phyloP scores from a whole-genome alignment of 495 filamentous ascomycete genomes.

The Aspergillus hancockii region DNA sequence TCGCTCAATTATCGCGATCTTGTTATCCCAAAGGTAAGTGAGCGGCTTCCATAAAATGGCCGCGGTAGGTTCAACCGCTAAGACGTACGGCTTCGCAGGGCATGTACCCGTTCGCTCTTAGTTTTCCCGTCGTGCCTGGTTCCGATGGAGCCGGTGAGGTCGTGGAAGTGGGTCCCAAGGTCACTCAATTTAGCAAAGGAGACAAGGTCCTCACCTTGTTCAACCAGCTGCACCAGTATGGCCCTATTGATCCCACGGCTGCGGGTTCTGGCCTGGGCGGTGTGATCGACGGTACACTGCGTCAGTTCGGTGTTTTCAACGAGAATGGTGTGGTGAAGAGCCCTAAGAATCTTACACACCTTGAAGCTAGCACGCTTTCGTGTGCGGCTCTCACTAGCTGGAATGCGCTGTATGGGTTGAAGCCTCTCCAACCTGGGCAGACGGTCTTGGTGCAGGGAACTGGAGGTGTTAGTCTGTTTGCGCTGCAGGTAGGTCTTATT shows the following conservation, averaged over 20 bases:
- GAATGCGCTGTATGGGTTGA: conserved; percentile 79
- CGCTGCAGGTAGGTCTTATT: conserved; percentile 56
- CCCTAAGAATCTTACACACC: conserved; percentile 60
- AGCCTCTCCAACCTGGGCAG: conserved; percentile 65
- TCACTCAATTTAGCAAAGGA: conserved; percentile 67
- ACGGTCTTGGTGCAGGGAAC: conserved; percentile 78
- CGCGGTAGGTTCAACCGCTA: not conserved
- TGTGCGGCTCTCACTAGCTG: conserved; percentile 80
- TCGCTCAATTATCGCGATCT: conserved; percentile 86
- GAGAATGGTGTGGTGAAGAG: conserved; percentile 68
- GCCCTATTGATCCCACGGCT: conserved; percentile 46
- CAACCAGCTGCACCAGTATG: conserved; percentile 74
- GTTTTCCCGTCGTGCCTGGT: conserved; percentile 60
- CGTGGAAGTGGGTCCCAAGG: conserved; percentile 65
- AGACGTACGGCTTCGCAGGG: conserved; percentile 43
- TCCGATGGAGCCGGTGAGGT: conserved; percentile 83
- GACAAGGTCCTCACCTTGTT: conserved; percentile 76
- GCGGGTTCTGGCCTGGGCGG: conserved; percentile 67
- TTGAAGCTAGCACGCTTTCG: conserved; percentile 66
- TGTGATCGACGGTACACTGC: conserved; percentile 66
- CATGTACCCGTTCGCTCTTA: conserved; percentile 64
- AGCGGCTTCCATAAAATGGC: not conserved
- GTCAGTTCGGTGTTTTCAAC: conserved; percentile 70
- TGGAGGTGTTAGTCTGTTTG: conserved; percentile 80
- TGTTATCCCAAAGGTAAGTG: conserved; percentile 64